Base-by-base conservation (phyloP, 768 basidiomycete species). In the Boletus rex-veris region DNA sequence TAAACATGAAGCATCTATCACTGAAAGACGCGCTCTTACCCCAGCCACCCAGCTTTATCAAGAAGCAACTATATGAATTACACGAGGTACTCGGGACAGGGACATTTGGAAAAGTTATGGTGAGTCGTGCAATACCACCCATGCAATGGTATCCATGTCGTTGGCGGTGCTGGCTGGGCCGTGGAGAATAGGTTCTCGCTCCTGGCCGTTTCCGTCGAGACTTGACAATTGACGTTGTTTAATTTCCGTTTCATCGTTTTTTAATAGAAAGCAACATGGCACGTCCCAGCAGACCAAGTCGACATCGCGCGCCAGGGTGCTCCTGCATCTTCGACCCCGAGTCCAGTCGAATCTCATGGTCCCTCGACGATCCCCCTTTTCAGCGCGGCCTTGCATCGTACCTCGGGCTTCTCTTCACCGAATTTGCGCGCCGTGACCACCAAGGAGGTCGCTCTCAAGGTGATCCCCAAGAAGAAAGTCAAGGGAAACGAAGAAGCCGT, bases 401-500 rank as follows among this genome's bases (percentile, higher is more conserved):
- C 61, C 10, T 59, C 52, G 35, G 50, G 59, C 33, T 56, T 59
- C 16, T 62, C 56, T 24, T 63, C 71, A 1, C 70, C 74, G 5
- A 55, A 52, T 16, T 42, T 56, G 38, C 59, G 70, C 56, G 49
- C 59, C 4, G 71, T 74, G 2, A 62, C 81, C 15, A 80, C 74
- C 15, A 85, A 90, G 65, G 87, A 90, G 6, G 90, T 93, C 3
- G 91, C 90, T 6, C 73, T 89, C 60, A 97, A 97, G 74, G 81
- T 95, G 54, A 97, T 99, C 52, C 80, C 89, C 6, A 98, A 98
- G 81, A 95, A 96, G 74, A 90, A 91, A 62, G 92, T 97, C 50
- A 93, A 92, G 69, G 90, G 91, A 10, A 92, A 95, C 62, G 92
- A 95, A 67, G 80, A 76, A 41, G 84, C 82, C 48, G 93, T 98